Evolutionary conservation across 805 yeast genomes (phyloP), one percentile per base, ranked within the genome.

Genomic region (Lachancea lanzarotensis): DNA sequence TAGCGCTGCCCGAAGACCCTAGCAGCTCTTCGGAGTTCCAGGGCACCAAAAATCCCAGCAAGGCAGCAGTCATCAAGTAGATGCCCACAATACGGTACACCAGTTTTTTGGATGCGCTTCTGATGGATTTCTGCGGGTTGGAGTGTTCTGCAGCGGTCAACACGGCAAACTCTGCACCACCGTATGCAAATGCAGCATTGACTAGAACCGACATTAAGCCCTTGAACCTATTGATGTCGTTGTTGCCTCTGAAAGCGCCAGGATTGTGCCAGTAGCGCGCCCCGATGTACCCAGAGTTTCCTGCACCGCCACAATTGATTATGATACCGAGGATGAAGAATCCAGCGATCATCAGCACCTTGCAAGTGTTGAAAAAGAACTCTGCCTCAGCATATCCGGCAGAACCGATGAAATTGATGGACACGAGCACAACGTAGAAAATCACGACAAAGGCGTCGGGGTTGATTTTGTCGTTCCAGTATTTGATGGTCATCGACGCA

Each of bases 361-460:
- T 85, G 55, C 82, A 71, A 47, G 76, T 51, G 42, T 86, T 81
- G 57, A 84, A 81, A 58, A 77, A 72, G 49, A 84, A 74, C 57
- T 79, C 84, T 22, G 79, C 78, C 57, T 77, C 82, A 36, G 82
- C 84, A 49, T 75, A 77, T 47, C 79, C 79, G 37, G 63, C 67
- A 12, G 78, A 74, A 48, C 81, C 81, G 49, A 75, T 69, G 31
- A 74, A 63, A 57, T 75, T 75, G 47, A 79, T 68, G 18, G 63
- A 46, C 9, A 74, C 52, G 26, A 81, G 68, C 6, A 78, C 62
- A 12, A 67, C 55, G 42, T 68, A 73, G 55, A 81, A 76, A 2
- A 79, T 73, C 1, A 72, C 66, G 17, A 81, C 81, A 62, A 75
- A 81, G 3, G 72, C 77, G 52, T 78, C 82, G 2, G 84, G 68